Base-by-base conservation (phyloP, 108 stramenopile species). In the Skeletonema potamos region DNA sequence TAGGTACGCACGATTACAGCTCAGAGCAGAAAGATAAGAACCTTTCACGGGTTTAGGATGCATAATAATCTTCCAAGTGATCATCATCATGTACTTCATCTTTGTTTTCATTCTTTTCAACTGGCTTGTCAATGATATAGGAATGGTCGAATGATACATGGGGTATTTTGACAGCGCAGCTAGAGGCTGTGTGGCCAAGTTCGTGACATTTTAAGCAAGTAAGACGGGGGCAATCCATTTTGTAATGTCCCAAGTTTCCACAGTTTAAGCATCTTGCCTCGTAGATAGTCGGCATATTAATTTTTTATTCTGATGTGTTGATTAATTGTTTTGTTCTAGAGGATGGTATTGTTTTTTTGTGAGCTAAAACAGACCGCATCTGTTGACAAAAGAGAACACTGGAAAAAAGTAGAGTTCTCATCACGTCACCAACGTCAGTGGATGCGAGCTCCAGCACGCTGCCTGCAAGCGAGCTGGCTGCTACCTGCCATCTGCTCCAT, bases 191-290 rank as follows among this genome's bases (percentile, higher is more conserved):
- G 37, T 68, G 66, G 34, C 66, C 65, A 10, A 62, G 28, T 7
- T 34, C 22, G 30, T 48, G 56, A n/a, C 74, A 61, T n/a, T 73
- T 72, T 56, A 33, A 54, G 30, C 65, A 68, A 17, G 65, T 43
- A 26, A 58, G 6, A 26, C 26, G 54, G 2, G 66, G 70, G 17
- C 70, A 72, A 9, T 66, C 48, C 27, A 29, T 32, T 67, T 57
- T 69, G 58, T 30, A 62, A 15, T 76, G 67, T 17, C 68, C 75
- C 3, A 60, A 39, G 17, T 62, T 34, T 17, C 75, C 75, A 26
- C 68, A 76, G 20, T 63, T 56, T 18, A 76, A 61, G 41, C 75
- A 69, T 44, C 75, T 62, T 24, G 61, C 62, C 69, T 68, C 74
- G 46, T 68, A 63, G 18, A 67, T 24, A 48, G 74, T 75, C 3